Evolutionary conservation across 2,329 filamentous ascomycete genomes (phyloP).

Genomic region (Corynespora cassiicola): DNA sequence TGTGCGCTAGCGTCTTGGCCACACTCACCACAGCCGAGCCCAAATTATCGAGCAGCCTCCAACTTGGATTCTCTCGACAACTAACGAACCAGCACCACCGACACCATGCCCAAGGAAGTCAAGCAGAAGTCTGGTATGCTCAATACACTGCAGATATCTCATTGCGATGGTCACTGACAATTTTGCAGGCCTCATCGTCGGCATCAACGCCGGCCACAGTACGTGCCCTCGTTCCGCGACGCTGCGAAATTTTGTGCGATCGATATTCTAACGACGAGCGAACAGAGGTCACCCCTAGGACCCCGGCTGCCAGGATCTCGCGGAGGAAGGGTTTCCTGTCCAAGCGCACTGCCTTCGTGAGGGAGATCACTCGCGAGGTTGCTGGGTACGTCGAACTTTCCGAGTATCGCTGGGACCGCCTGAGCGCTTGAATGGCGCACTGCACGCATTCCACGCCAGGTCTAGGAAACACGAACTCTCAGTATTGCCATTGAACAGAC

Average conservation of each 20-base stretch:
- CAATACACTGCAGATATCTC: background rate
- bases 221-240: slow-evolving; percentile 51
- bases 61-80: slow-evolving; percentile 25
- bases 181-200: slow-evolving; percentile 57
- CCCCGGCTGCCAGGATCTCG: slow-evolving; percentile 57
- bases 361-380: slow-evolving; percentile 98
- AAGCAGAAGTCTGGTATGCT: slow-evolving; percentile 56
- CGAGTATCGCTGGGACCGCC: too few relatives aligned
- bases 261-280: slow-evolving; percentile 20
- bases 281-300: slow-evolving; percentile 59
- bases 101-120: slow-evolving; percentile 60
- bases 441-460: too few relatives aligned
- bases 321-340: slow-evolving; percentile 94
- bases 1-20: slow-evolving; percentile 14
- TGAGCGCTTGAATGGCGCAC: too few relatives aligned
- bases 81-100: slow-evolving; percentile 44
- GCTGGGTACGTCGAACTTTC: slow-evolving; percentile 72
- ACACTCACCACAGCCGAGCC: slow-evolving; percentile 20
- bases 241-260: slow-evolving; percentile 15
- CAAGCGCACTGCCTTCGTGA: slow-evolving; percentile 96
- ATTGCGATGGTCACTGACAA: slow-evolving; percentile 13
- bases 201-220: slow-evolving; percentile 71
- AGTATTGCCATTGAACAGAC: background rate
- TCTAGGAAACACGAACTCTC: too few relatives aligned
- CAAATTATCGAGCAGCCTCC: slow-evolving; percentile 18